phyloP scores from a whole-genome alignment of 1,284 basidiomycete genomes.

The Ceratobasidium theobromae region DNA sequence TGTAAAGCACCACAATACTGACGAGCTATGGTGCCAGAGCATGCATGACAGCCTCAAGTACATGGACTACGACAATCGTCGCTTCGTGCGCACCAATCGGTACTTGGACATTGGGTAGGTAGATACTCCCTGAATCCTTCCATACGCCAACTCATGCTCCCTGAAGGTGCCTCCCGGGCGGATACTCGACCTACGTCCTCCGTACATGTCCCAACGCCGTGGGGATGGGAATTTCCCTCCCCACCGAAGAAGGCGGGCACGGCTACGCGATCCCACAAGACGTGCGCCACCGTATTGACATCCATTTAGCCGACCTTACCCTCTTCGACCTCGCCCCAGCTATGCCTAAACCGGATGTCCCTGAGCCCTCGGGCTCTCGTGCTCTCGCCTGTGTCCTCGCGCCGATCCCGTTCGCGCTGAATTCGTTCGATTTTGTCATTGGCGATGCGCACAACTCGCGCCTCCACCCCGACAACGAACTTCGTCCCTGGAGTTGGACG shows the following conservation, averaged over 20 bases:
- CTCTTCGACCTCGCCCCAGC: not conserved
- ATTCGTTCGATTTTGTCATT: constrained; percentile 42
- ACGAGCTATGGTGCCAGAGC: not conserved
- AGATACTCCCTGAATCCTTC: too few species aligned
- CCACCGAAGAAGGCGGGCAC: constrained; percentile 14
- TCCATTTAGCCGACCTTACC: constrained; percentile 7
- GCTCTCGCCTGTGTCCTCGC: not conserved
- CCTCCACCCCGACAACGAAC: constrained; percentile 23
- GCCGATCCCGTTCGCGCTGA: constrained; percentile 15
- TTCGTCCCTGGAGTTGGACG: constrained; percentile 27
- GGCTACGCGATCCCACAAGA: not conserved
- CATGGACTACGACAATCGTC: not conserved
- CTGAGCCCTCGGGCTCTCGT: not conserved
- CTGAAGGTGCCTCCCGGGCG: constrained; percentile 15
- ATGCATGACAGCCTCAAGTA: not conserved
- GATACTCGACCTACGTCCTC: constrained; percentile 18
- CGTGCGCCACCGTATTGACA: not conserved
- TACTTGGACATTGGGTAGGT: constrained; percentile 25
- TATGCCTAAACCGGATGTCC: not conserved
- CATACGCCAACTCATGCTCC: too few species aligned
- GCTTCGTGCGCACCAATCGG: not conserved
- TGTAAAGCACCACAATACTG: not conserved
- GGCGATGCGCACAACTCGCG: constrained; percentile 45
- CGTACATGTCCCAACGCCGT: not conserved
- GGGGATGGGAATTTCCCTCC: constrained; percentile 16